Percentiles rank a stretch among this genome's conserved stretches.
These are phyloP conservation scores for Termitomyces sp. DNA, from an alignment of 768 basidiomycete species.

Conservation along the genomic window DNA sequence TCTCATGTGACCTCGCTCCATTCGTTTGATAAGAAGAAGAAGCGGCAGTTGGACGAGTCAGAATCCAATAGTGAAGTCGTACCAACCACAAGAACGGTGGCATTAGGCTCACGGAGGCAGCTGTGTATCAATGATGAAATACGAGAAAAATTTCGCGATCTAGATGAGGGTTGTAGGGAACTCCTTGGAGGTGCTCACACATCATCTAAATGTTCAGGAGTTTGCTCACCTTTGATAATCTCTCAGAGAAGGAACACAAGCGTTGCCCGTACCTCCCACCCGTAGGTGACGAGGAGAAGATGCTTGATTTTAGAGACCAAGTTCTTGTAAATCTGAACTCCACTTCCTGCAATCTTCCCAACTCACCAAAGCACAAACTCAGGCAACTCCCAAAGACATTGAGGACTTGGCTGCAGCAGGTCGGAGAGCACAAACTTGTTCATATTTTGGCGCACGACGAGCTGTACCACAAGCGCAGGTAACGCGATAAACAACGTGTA, in stretches of 20 bases:
- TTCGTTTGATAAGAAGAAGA: slow-evolving; percentile 15
- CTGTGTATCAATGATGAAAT: slow-evolving; percentile 88
- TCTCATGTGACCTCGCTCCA: slow-evolving; percentile 23
- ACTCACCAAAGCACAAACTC: not conserved
- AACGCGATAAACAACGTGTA: not conserved
- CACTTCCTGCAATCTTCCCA: not conserved
- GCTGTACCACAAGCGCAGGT: slow-evolving; percentile 93
- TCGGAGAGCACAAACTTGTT: slow-evolving; percentile 64
- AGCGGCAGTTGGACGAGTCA: slow-evolving; percentile 22
- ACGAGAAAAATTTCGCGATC: slow-evolving; percentile 51
- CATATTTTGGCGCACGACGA: slow-evolving; percentile 87
- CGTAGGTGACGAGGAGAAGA: slow-evolving; percentile 55
- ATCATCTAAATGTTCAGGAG: not conserved
- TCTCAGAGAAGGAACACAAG: slow-evolving; percentile 53
- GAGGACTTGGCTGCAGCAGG: slow-evolving; percentile 84
- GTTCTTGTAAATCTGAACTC: slow-evolving; percentile 53
- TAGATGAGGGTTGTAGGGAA: slow-evolving; percentile 88
- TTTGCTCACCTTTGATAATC: not conserved
- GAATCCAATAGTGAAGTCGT: slow-evolving; percentile 16
- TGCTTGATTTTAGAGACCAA: slow-evolving; percentile 84
- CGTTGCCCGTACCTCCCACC: slow-evolving; percentile 77
- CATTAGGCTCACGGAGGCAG: slow-evolving; percentile 86
- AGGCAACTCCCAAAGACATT: slow-evolving; percentile 91
- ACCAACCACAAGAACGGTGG: slow-evolving; percentile 52
- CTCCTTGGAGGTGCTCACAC: slow-evolving; percentile 54